phyloP scores from a whole-genome alignment of 441 rosid genomes.

The Pelargonium fulgidum region DNA sequence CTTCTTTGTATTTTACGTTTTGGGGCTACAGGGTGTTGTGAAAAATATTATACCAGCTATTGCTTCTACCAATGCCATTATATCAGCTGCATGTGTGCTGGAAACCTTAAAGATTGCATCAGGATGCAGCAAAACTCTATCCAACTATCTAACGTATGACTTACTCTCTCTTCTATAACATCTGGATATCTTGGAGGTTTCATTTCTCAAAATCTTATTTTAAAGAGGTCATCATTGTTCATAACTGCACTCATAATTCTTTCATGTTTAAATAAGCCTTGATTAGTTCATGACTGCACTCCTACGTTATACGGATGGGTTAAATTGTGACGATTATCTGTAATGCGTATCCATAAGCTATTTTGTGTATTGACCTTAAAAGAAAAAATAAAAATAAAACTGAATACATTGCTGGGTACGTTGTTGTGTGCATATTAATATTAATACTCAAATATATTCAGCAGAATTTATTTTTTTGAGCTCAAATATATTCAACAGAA shows the following conservation, averaged over 20 bases:
- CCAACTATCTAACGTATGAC: slow-evolving; percentile 72
- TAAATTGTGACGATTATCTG: background rate
- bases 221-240: background rate
- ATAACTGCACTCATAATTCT: background rate
- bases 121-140: slow-evolving; percentile 85
- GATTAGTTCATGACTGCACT: background rate
- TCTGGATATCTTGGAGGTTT: background rate
- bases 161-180: slow-evolving; percentile 2
- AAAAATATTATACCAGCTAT: slow-evolving; percentile 95
- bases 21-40: slow-evolving; percentile 63
- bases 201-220: background rate
- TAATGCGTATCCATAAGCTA: too few relatives aligned
- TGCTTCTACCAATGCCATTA: slow-evolving; percentile 92
- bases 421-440: too few relatives aligned
- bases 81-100: slow-evolving; percentile 81
- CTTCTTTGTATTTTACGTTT: slow-evolving; percentile 14
- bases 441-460: too few relatives aligned
- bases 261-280: background rate
- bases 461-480: too few relatives aligned
- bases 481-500: too few relatives aligned
- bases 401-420: too few relatives aligned
- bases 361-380: too few relatives aligned
- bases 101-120: slow-evolving; percentile 91
- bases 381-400: too few relatives aligned
- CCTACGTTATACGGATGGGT: background rate